Conservation (phyloP, 352 stramenopile genomes). For the Phytophthora brassicae region DNA sequence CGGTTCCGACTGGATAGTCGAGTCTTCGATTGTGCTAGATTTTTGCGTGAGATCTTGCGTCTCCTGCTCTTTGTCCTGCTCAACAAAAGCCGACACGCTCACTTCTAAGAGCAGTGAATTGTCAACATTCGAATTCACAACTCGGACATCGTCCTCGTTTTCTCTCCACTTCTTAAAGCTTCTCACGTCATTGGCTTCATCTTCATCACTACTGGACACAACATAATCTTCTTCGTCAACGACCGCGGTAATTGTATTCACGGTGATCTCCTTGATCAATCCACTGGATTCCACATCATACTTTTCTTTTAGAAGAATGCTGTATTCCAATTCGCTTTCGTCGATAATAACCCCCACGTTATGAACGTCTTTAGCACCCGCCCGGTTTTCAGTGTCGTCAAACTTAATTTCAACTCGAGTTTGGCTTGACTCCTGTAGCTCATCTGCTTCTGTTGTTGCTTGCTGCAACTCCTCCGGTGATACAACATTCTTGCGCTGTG, state of each 20-base stretch:
- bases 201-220: neutral
- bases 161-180: neutral
- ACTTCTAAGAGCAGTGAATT: slow-evolving; percentile 3
- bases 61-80: neutral
- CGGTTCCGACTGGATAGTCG: neutral
- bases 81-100: neutral
- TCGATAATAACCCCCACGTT: neutral
- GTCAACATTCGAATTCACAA: neutral
- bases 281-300: neutral
- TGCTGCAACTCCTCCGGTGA: neutral
- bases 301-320: neutral
- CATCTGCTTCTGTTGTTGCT: neutral
- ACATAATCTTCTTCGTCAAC: neutral
- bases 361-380: neutral
- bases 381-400: neutral
- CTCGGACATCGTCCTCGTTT: neutral
- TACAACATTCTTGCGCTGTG: slow-evolving; percentile 1
- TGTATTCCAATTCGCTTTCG: neutral
- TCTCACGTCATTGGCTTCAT: neutral
- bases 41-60: slow-evolving; percentile 4
- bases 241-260: neutral
- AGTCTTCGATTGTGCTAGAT: neutral
- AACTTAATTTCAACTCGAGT: neutral
- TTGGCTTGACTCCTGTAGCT: neutral
- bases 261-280: slow-evolving; percentile 10